Evolutionary conservation across 768 basidiomycete genomes (phyloP).

Genomic region (Termitomyces sp.): DNA sequence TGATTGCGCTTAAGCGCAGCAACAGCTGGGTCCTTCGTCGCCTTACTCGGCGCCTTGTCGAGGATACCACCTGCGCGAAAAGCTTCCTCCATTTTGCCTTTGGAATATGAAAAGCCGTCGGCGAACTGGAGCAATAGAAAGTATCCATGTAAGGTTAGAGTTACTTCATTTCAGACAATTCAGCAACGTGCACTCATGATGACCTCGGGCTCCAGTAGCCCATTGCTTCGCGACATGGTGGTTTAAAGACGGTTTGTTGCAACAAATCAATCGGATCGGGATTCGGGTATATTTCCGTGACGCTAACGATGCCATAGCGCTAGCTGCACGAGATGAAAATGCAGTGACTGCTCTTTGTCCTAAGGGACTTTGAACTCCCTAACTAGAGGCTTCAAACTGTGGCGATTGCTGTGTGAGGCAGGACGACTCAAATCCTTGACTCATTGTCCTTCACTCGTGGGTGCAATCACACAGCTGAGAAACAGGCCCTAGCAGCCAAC

Average conservation of each 20-base stretch:
- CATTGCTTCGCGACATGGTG: constrained; percentile 17
- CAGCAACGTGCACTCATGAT: constrained; percentile 52
- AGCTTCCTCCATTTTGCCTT: constrained; percentile 61
- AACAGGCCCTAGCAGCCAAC: not conserved
- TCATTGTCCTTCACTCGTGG: not conserved
- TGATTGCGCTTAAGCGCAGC: constrained; percentile 50
- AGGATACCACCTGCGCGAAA: constrained; percentile 50
- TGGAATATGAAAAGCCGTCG: constrained; percentile 65
- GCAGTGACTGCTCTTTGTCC: not conserved
- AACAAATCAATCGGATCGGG: constrained; percentile 3
- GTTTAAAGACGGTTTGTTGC: not conserved
- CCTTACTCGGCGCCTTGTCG: constrained; percentile 48
- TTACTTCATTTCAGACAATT: not conserved
- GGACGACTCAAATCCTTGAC: not conserved
- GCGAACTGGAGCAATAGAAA: constrained; percentile 37
- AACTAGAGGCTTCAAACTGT: not conserved
- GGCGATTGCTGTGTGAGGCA: no score
- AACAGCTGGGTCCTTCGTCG: constrained; percentile 32
- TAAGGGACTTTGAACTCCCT: not conserved
- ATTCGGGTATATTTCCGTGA: constrained; percentile 3
- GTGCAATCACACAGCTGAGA: not conserved
- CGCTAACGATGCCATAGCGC: no score
- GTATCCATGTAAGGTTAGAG: not conserved
- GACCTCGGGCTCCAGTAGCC: constrained; percentile 26
- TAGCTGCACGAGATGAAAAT: no score